A percentile compares a stretch with the other conserved stretches of the same genome.
phyloP scores from a whole-genome alignment of 306 rosid genomes.

The Mimosa bimucronata region DNA sequence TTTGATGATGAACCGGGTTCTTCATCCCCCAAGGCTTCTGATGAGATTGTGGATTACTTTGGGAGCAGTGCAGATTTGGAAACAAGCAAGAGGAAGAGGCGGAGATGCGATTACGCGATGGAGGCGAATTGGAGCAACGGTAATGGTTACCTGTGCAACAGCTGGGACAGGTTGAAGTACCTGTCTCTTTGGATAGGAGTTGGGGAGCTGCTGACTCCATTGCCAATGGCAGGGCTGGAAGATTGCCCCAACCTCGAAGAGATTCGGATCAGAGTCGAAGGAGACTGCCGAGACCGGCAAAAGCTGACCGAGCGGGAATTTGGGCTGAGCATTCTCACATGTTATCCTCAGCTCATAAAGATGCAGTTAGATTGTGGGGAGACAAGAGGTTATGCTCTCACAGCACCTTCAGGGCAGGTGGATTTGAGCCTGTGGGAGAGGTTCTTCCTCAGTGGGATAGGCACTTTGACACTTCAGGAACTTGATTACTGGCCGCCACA shows the following conservation, averaged over 20 bases:
- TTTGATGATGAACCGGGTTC: slow-evolving; percentile 32
- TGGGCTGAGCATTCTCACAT: slow-evolving; percentile 63
- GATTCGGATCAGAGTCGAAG: slow-evolving; percentile 71
- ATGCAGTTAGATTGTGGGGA: slow-evolving; percentile 88
- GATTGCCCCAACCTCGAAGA: slow-evolving; percentile 80
- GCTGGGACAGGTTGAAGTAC: slow-evolving; percentile 66
- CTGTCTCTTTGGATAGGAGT: slow-evolving; percentile 90
- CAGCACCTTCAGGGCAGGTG: slow-evolving; percentile 85
- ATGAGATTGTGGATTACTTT: slow-evolving; percentile 40
- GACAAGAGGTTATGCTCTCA: slow-evolving; percentile 72
- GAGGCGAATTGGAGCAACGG: slow-evolving; percentile 51
- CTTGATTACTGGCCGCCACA: slow-evolving; percentile 96
- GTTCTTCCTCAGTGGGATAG: slow-evolving; percentile 75
- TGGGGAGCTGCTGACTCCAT: slow-evolving; percentile 70
- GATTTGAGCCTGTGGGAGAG: slow-evolving; percentile 95
- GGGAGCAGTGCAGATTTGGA: slow-evolving; percentile 37
- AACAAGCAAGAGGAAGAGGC: slow-evolving; percentile 58
- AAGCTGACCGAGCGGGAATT: slow-evolving; percentile 55
- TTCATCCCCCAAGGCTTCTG: slow-evolving; percentile 1
- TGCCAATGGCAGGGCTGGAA: slow-evolving; percentile 70
- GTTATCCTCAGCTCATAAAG: slow-evolving; percentile 67
- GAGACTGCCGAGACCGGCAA: slow-evolving; percentile 71
- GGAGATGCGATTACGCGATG: slow-evolving; percentile 48
- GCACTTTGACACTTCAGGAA: slow-evolving; percentile 57
- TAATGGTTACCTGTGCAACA: slow-evolving; percentile 48